Base-by-base conservation (phyloP, 2,329 filamentous ascomycete genomes). In the Neofusicoccum laricinum region DNA sequence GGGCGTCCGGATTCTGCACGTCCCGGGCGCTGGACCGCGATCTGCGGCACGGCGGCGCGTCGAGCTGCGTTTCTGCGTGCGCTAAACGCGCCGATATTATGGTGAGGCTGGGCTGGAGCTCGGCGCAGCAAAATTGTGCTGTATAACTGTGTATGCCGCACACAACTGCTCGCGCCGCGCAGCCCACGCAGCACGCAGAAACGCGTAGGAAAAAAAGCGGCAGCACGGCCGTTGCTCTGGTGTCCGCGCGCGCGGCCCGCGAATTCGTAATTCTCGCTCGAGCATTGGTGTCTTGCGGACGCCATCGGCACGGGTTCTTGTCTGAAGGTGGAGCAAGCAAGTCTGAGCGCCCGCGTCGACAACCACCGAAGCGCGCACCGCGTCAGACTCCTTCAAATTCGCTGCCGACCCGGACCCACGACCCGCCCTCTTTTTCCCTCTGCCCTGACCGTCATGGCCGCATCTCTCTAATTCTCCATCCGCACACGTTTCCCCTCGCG, bases 401-500 rank as follows among this genome's bases (percentile, higher is more conserved):
- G 70, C 71, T 72, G 71, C 76, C 75, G 74, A 73, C 74, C 72
- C 38, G 21, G 36, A 36, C 69, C 69, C 69, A 71, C 64, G 65
- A 65, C 64, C 59, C 75, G 70, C 74, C 71, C 36, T 63, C 48
- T 57, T 63, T 40, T 55, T 46, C 61, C 67, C 65, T 69, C 30
- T 21, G 50, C 30, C 53, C 66, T 63, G 58, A 64, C 51, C 58
- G 63, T 53, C 63, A 63, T 63, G 61, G 61, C 61, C 61, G 41
- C 61, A 34, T 43, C 49, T 41, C 40, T 34, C 49, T 63, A 53
- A 40, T 36, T 49, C 61, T 68, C 65, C 64, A 41, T 49, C 58
- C 65, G 66, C 65, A 67, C 65, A 66, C 57, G 64, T 61, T 66
- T 57, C 67, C 66, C 66, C 67, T 66, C 38, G 64, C 64, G 55